These are phyloP conservation scores for Penicillium sp. DNA, from an alignment of 2,329 filamentous ascomycete genomes.

Conservation along the genomic window DNA sequence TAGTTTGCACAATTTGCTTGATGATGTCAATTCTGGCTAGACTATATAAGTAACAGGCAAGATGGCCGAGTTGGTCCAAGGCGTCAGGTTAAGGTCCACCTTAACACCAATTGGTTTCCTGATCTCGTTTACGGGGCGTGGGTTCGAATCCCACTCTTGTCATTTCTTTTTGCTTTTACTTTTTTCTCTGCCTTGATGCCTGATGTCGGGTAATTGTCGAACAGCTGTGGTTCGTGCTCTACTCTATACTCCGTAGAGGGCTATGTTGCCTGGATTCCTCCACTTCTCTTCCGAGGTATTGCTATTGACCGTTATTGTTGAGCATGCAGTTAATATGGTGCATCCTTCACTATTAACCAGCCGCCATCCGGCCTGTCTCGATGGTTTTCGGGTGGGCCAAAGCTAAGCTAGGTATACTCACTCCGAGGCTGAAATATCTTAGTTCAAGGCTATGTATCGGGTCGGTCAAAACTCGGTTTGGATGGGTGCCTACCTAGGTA, in stretches of 20 bases:
- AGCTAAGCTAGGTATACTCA: background rate
- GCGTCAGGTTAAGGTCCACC: slow-evolving; percentile 32
- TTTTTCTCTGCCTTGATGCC: background rate
- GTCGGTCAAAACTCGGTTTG: background rate
- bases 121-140: slow-evolving; percentile 20
- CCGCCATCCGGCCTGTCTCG: background rate
- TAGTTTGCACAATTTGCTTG: background rate
- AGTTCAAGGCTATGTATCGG: background rate
- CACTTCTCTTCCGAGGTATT: background rate
- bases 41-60: slow-evolving; percentile 12
- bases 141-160: slow-evolving; percentile 23
- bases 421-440: background rate
- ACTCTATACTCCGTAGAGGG: no score
- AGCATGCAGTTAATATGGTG: no score
- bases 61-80: slow-evolving; percentile 33
- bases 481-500: no score
- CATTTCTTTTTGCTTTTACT: slow-evolving; percentile 10
- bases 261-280: background rate
- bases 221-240: no score
- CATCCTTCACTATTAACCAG: no score
- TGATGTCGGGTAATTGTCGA: background rate
- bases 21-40: background rate
- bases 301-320: background rate
- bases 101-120: slow-evolving; percentile 20
- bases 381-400: background rate